Base-by-base conservation (phyloP, 208 protist species). In the Acanthamoeba quina region DNA sequence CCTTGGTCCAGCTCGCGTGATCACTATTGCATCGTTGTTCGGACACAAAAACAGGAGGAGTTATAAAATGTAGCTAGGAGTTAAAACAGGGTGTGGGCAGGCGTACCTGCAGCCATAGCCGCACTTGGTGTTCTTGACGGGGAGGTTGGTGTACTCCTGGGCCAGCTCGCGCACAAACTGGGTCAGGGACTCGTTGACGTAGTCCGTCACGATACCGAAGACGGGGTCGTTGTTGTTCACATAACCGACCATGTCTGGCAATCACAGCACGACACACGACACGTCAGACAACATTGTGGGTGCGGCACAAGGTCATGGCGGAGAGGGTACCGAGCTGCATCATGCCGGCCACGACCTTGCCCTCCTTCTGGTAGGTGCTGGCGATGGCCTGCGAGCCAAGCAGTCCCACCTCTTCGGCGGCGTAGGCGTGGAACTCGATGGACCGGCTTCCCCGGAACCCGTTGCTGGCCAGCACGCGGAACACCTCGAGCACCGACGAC, bases 341-440 rank as follows among this genome's bases (percentile, higher is more conserved):
- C 94, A 95, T 95, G 56, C 82, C 62, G 26, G 72, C 94, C 24
- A 95, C 92, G 31, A 78, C 56, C 70, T 76, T 58, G 56, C 94
- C 94, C 49, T 70, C 31, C 44, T 41, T 56, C 37, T 95, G 66
- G 64, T 95, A 95, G 58, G 62, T 41, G 70, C 44, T 62, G 13
- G 94, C 94, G 68, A 95, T 95, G 34, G 88, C 94, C 52, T 95
- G 93, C 37, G 93, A 95, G 58, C 94, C 94, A 6, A 19, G 68
- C 26, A 95, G 94, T 13, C 94, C 94, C 11, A 95, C 93, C n/a
- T 95, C 94, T 44, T 95, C 94, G 17, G 93, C 94, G 47, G 94
- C 94, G 52, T 95, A 95, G 56, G 68, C 93, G 76, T 95, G 94
- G 94, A 95, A 95, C 94, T 95, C 94, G 64, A 95, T 54, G 58